phyloP scores from a whole-genome alignment of 306 rosid genomes.

The Gleditsia sinensis region DNA sequence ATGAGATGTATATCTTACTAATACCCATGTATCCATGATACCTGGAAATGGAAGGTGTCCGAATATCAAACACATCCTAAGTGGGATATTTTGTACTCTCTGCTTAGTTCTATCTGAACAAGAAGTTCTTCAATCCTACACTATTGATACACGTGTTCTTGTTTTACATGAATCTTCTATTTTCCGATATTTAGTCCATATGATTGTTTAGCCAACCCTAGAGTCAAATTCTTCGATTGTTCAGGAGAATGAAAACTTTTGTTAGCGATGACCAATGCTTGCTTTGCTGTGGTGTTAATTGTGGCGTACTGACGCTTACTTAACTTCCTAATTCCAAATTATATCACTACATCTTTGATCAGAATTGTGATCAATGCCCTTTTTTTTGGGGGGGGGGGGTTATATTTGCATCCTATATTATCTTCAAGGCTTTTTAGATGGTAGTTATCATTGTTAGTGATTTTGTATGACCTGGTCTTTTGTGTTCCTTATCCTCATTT shows the following conservation, averaged over 20 bases:
- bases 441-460: conserved; percentile 12
- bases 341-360: conserved; percentile 14
- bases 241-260: conserved; percentile 23
- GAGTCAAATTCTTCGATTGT: not conserved
- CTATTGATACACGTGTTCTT: not conserved
- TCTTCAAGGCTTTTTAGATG: not conserved
- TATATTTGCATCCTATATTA: not conserved
- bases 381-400: not conserved
- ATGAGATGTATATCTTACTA: not conserved
- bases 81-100: not conserved
- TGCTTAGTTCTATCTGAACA: not conserved
- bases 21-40: not conserved
- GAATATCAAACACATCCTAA: not conserved
- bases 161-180: not conserved
- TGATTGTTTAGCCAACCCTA: not conserved
- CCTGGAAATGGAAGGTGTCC: not conserved
- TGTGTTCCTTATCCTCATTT: not conserved
- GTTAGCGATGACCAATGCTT: conserved; percentile 16
- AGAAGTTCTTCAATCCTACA: not conserved
- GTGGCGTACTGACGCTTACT: conserved; percentile 30
- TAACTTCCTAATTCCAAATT: not conserved
- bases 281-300: conserved; percentile 16
- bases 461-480: conserved; percentile 1
- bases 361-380: not conserved
- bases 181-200: not conserved